Evolutionary conservation across 345 rosid genomes (phyloP), one percentile per base, ranked within the genome.

Genomic region (Triadica sebifera): DNA sequence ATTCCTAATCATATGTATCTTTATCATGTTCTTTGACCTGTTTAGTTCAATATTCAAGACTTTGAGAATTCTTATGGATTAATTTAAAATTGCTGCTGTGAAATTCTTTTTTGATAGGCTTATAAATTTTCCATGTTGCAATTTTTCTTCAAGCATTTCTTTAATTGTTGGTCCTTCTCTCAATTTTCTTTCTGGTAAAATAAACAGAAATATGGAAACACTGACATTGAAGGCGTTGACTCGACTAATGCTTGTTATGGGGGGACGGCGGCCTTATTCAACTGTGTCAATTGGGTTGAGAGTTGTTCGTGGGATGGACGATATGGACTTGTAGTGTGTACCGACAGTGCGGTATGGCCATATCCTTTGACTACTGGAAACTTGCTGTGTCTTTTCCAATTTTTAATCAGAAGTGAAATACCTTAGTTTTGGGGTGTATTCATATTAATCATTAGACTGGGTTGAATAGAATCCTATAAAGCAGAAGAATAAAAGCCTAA

Each of bases 251-350:
- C 99, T 76, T 93, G 99, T 82, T 96, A 96, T 63, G 99, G 99
- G 16, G 99, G 99, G 74, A 96, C 99, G 53, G 99, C 98, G 0
- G 99, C 99, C 74, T 85, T 96, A 76, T 82, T 96, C 69, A 96
- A 96, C 72, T 93, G 97, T 83, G 97, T 96, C 78, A 96, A 96
- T 72, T 96, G 99, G 99, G 97, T 93, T 80, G 98, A 96, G 84
- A 93, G 99, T 83, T 78, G 80, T 77, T 96, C 99, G 12, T 96
- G 99, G 98, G 99, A 96, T 71, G 97, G 99, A 74, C 94, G 98
- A 72, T 96, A 91, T 82, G 97, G 98, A 56, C 91, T 96, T 82
- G 97, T 90, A 75, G 93, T 96, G 63, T 87, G 97, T 79, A 96
- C 99, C 24, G 99, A 96, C 80, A 96, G 98, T 67, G 99, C 99